Evolutionary conservation across 805 yeast species (phyloP).

Genomic region (Kodamaea jinghongensis): DNA sequence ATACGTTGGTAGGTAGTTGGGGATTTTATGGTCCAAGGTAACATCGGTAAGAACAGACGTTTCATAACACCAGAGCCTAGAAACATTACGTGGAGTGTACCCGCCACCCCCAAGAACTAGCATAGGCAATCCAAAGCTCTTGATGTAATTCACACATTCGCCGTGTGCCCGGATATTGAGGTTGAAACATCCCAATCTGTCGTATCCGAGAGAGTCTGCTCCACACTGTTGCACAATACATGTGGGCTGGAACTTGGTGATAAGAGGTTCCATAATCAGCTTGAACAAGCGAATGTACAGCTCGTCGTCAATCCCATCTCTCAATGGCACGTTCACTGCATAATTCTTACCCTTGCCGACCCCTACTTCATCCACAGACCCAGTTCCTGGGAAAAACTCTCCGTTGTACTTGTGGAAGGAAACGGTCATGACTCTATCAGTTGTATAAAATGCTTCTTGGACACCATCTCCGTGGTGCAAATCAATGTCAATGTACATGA

Average conservation of each 20-base stretch:
- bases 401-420: slow-evolving; percentile 93
- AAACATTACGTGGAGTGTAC: slow-evolving; percentile 92
- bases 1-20: slow-evolving; percentile 70
- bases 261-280: slow-evolving; percentile 85
- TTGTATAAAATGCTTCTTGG: slow-evolving; percentile 92
- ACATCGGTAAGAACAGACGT: slow-evolving; percentile 75
- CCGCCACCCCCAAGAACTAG: slow-evolving; percentile 97
- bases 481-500: slow-evolving; percentile 90
- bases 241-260: slow-evolving; percentile 88
- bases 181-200: slow-evolving; percentile 91
- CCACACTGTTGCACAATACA: slow-evolving; percentile 96
- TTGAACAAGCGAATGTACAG: slow-evolving; percentile 73
- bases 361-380: slow-evolving; percentile 86
- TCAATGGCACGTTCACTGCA: slow-evolving; percentile 85
- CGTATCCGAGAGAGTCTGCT: slow-evolving; percentile 93
- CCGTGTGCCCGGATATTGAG: slow-evolving; percentile 91
- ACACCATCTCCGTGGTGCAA: slow-evolving; percentile 98
- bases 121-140: slow-evolving; percentile 86
- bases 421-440: slow-evolving; percentile 95
- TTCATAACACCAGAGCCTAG: slow-evolving; percentile 94
- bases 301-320: slow-evolving; percentile 95
- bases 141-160: slow-evolving; percentile 87
- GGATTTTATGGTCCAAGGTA: slow-evolving; percentile 46
- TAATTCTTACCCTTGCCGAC: slow-evolving; percentile 85
- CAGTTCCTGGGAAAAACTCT: slow-evolving; percentile 96